A percentile compares a stretch with the other conserved stretches of the same genome.
Evolutionary conservation across 371 early-diverging fungal species (phyloP).

Genomic region (Dinochytrium kinnereticum): DNA sequence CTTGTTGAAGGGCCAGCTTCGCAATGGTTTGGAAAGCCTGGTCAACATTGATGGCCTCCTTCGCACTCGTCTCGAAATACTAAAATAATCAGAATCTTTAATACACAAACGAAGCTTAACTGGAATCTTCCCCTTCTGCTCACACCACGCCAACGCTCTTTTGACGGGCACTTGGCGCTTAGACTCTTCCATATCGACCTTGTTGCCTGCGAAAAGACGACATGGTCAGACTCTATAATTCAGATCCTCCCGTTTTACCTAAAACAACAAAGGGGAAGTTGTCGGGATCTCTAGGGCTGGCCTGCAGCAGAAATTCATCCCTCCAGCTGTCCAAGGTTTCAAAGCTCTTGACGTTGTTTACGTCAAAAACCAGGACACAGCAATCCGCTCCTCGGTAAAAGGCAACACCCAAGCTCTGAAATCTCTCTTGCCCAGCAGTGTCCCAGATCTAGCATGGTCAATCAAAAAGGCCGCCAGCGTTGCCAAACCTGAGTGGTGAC

Average conservation of each 20-base stretch:
- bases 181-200: conserved; percentile 94
- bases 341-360: conserved; percentile 93
- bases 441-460: conserved; percentile 50
- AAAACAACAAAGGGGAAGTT: conserved; percentile 97
- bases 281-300: conserved; percentile 92
- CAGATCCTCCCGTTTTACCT: conserved; percentile 41
- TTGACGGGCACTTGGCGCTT: conserved; percentile 92
- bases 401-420: conserved; percentile 94
- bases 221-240: background rate
- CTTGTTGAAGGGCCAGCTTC: conserved; percentile 90
- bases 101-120: conserved; percentile 42
- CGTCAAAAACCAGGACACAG: conserved; percentile 97
- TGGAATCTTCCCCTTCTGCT: conserved; percentile 92
- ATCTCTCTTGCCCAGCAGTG: conserved; percentile 73
- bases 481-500: conserved; percentile 86
- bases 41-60: conserved; percentile 97
- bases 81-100: conserved; percentile 16
- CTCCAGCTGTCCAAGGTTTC: conserved; percentile 97
- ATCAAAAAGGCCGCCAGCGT: background rate
- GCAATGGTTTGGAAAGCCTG: conserved; percentile 95
- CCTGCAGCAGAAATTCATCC: conserved; percentile 96
- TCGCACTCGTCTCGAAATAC: conserved; percentile 97
- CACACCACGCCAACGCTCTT: conserved; percentile 94
- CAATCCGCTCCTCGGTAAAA: conserved; percentile 99
- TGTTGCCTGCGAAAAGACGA: conserved; percentile 72